Evolutionary conservation across 768 basidiomycete genomes (phyloP), one percentile per base, ranked within the genome.

Genomic region (Amyloporia xantha): DNA sequence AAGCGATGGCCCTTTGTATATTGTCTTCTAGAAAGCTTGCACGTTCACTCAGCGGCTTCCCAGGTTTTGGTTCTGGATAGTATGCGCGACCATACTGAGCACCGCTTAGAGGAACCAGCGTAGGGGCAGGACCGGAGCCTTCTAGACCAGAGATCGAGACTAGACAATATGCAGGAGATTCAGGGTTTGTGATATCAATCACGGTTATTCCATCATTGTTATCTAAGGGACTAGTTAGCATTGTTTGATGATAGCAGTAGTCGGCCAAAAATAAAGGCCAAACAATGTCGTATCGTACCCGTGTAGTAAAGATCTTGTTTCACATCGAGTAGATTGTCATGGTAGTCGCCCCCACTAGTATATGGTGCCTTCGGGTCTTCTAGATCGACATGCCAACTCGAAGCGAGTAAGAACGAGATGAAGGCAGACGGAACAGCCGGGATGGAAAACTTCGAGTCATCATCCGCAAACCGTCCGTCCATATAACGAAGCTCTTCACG

Each of bases 401-500:
- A 7, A 7, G 9, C 15, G 30, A 33, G 30, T 15, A 33, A 15
- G 30, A 33, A 33, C 15, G 30, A 7, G 30, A 33, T 33, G 30
- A 7, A 33, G 7, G 30, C 30, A 33, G 30, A 33, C 9, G 30
- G 15, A 7, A 7, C 30, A 33, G 7, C 30, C 15, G 30, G 15
- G 30, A n/a, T n/a, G n/a, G n/a, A n/a, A n/a, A n/a, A n/a, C n/a
- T n/a, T n/a, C n/a, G n/a, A n/a, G n/a, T n/a, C n/a, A n/a, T n/a
- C n/a, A n/a, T n/a, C n/a, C n/a, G n/a, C n/a, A n/a, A n/a, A n/a
- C n/a, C n/a, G n/a, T n/a, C 65, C 65, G n/a, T 68, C 52, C 6
- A 70, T 54, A 3, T 39, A 20, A 12, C 54, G 55, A 7, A 74
- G 47, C 53, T 74, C 71, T 23, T 64, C 59, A 23, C 58, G 61